These are phyloP conservation scores for Porpolomopsis calyptriformis DNA, from an alignment of 768 basidiomycete genomes.

Conservation along the genomic window DNA sequence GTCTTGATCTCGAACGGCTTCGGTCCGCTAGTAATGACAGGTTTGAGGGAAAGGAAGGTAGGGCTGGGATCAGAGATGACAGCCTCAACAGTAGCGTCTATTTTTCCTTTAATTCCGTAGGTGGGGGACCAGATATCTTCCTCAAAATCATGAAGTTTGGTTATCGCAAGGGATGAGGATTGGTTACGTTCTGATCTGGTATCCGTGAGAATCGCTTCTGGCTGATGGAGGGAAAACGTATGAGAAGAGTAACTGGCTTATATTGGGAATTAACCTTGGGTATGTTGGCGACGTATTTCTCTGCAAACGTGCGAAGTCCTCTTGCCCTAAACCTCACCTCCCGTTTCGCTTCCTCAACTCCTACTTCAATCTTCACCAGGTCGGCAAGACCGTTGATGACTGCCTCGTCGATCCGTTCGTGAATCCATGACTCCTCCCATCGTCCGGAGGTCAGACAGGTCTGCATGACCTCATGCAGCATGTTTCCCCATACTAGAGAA, in stretches of 20 bases:
- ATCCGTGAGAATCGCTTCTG: constrained; percentile 55
- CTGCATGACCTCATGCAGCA: constrained; percentile 90
- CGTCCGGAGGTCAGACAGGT: constrained; percentile 47
- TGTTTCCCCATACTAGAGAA: constrained; percentile 79
- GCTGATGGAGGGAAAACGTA: constrained; percentile 26
- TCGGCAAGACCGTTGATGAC: constrained; percentile 46
- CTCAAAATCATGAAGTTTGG: constrained; percentile 75
- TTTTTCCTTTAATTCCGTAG: constrained; percentile 90
- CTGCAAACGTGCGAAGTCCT: constrained; percentile 54
- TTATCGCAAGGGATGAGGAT: constrained; percentile 57
- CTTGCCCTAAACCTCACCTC: constrained; percentile 54
- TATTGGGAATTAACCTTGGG: constrained; percentile 44
- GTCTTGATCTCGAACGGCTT: constrained; percentile 97
- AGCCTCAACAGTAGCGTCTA: constrained; percentile 80
- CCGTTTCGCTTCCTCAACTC: constrained; percentile 50
- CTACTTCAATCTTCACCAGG: constrained; percentile 48
- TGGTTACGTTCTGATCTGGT: constrained; percentile 43
- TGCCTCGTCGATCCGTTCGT: constrained; percentile 46
- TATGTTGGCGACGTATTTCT: constrained; percentile 49
- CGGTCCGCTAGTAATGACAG: constrained; percentile 25
- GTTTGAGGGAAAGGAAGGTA: constrained; percentile 9
- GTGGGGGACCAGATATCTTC: constrained; percentile 97
- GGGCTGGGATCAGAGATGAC: constrained; percentile 41
- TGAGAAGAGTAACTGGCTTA: constrained; percentile 1
- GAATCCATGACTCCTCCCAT: constrained; percentile 59